A percentile compares a stretch with the other conserved stretches of the same genome.
Evolutionary conservation across 2,329 filamentous ascomycete genomes (phyloP).

Genomic region (Penicillium freii): DNA sequence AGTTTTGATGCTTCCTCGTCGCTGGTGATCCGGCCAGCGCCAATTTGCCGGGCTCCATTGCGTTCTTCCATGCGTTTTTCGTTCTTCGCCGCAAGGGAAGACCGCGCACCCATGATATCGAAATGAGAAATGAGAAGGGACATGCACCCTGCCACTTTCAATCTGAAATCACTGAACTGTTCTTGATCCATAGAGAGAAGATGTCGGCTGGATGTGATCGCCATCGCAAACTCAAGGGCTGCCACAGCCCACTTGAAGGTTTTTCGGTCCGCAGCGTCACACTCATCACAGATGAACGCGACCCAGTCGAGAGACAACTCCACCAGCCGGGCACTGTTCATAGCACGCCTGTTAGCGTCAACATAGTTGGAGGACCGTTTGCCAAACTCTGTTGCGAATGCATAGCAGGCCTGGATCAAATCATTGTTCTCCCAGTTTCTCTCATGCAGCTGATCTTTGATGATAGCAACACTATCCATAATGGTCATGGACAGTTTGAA

Average conservation of each 20-base stretch:
- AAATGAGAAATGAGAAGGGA: conserved; percentile 96
- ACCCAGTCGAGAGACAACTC: conserved; percentile 95
- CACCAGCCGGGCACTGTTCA: conserved; percentile 95
- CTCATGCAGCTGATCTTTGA: conserved; percentile 70
- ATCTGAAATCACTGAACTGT: conserved; percentile 77
- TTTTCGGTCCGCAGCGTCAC: conserved; percentile 86
- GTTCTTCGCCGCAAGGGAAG: conserved; percentile 86
- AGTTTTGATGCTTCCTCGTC: conserved; percentile 81
- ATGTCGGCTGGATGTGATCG: conserved; percentile 90
- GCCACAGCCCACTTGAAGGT: conserved; percentile 97
- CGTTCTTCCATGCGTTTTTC: conserved; percentile 83
- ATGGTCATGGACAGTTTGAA: conserved; percentile 97
- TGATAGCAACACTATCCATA: conserved; percentile 96
- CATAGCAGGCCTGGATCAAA: conserved; percentile 94
- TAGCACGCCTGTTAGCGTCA: conserved; percentile 89
- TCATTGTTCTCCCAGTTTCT: conserved; percentile 85
- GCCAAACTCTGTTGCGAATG: conserved; percentile 98
- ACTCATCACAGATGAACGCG: conserved; percentile 96
- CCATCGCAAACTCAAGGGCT: conserved; percentile 94
- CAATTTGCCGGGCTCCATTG: conserved; percentile 72
- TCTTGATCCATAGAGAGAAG: conserved; percentile 86
- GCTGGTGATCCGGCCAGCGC: conserved; percentile 69
- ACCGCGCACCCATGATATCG: conserved; percentile 96
- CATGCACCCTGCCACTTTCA: conserved; percentile 96
- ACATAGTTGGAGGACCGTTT: conserved; percentile 92